Conservation (phyloP, 345 rosid species). For the Corymbia maculata region DNA sequence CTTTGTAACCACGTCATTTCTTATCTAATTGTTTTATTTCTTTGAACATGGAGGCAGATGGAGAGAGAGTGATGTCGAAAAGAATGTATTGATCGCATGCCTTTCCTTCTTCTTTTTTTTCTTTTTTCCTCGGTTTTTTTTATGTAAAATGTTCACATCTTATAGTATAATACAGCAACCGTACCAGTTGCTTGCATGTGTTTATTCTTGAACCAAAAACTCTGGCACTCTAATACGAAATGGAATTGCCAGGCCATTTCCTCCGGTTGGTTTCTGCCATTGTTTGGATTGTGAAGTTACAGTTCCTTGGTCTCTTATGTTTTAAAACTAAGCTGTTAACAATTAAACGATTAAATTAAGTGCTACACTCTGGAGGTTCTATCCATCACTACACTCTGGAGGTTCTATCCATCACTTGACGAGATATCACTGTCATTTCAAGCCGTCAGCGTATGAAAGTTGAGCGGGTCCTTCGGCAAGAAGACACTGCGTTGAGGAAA, state of each 20-base stretch:
- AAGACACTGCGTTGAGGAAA: neutral
- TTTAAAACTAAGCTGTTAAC: neutral
- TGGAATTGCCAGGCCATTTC: neutral
- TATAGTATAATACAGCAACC: conserved; percentile 33
- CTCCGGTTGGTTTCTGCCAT: neutral
- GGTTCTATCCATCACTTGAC: neutral
- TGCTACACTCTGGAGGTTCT: neutral
- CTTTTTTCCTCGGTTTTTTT: neutral
- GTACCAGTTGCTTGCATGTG: conserved; percentile 34
- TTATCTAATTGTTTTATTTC: conserved; percentile 1
- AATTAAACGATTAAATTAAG: neutral
- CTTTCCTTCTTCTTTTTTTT: neutral
- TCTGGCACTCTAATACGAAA: neutral
- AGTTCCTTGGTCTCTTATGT: neutral
- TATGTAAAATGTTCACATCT: conserved; percentile 16
- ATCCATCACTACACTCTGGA: neutral
- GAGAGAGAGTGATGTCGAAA: neutral
- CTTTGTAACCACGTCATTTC: conserved; percentile 14
- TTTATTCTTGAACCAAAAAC: neutral
- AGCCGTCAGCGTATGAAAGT: neutral
- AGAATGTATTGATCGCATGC: neutral
- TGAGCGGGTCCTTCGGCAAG: neutral
- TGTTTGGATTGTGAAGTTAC: neutral
- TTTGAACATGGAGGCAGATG: conserved; percentile 4
- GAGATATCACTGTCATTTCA: neutral